phyloP scores from a whole-genome alignment of 2,329 filamentous ascomycete species.

The Trichoderma citrinoviride region DNA sequence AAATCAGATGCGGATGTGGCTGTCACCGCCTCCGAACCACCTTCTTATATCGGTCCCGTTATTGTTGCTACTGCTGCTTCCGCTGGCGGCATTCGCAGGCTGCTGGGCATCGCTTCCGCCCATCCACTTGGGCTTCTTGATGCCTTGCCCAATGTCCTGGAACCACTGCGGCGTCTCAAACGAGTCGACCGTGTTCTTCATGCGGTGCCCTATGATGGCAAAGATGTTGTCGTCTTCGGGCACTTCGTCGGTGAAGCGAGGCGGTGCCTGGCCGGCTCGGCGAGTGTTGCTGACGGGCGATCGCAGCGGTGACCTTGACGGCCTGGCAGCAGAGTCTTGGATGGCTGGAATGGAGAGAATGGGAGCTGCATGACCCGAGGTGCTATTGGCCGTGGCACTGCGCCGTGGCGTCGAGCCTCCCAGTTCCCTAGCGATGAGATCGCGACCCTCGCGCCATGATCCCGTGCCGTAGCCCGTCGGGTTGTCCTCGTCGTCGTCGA shows the following conservation, averaged over 20 bases:
- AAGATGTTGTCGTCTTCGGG: conserved; percentile 80
- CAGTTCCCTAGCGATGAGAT: conserved; percentile 84
- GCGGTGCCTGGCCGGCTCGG: conserved; percentile 31
- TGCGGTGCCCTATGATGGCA: conserved; percentile 74
- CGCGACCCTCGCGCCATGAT: conserved; percentile 86
- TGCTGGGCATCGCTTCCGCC: conserved; percentile 50
- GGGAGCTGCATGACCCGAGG: conserved; percentile 36
- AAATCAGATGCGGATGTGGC: conserved; percentile 26
- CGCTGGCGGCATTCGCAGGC: conserved; percentile 26
- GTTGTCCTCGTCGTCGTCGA: conserved; percentile 70
- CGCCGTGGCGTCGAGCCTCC: conserved; percentile 59
- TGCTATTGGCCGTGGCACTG: conserved; percentile 41
- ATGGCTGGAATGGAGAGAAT: conserved; percentile 49
- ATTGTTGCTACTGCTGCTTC: conserved; percentile 40
- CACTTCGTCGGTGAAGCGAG: conserved; percentile 47
- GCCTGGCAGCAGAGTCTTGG: conserved; percentile 35
- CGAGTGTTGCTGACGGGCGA: conserved; percentile 27
- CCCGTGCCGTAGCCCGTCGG: conserved; percentile 68
- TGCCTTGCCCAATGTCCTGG: conserved; percentile 63
- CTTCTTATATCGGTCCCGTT: conserved; percentile 48
- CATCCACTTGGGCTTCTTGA: conserved; percentile 83
- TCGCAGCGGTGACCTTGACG: conserved; percentile 44
- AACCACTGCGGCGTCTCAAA: conserved; percentile 82
- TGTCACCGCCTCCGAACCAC: conserved; percentile 46
- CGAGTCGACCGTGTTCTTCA: conserved; percentile 89